Base-by-base conservation (phyloP, 2,329 filamentous ascomycete genomes). In the Cercospora sp. region DNA sequence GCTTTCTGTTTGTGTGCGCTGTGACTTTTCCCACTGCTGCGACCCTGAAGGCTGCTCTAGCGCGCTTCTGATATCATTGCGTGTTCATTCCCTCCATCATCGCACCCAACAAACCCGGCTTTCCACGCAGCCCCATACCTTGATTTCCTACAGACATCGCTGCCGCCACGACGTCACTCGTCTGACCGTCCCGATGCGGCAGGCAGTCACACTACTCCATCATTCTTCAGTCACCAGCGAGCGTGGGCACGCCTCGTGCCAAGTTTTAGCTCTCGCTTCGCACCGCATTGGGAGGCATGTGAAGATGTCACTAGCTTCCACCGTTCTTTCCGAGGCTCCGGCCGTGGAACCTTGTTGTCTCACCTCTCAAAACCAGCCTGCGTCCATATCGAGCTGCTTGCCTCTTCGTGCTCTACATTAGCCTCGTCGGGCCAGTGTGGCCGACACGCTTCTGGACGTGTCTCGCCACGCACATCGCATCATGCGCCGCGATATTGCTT, bases 171-270 rank as follows among this genome's bases (percentile, higher is more conserved):
- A 60, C 57, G 53, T 60, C 63, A 65, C 63, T 23, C 30, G 28
- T 61, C 20, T 7, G 40, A 42, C 51, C 18, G n/a, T 16, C 60
- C 53, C 53, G 45, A 63, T 45, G 26, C 10, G 65, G 65, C 36
- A 67, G 33, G 18, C n/a, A 45, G 65, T 67, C 65, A 67, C 65
- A 51, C 65, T 64, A 60, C 65, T 60, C 65, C 42, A 63, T 59
- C 55, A 60, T 48, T 26, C 53, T 60, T 33, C 63, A 51, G 23
- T 59, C 55, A 60, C 33, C 33, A 12, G 31, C n/a, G 1, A 3
- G 16, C 48, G 61, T 60, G 53, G 48, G 53, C 63, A 23, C 18
- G 26, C 33, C 62, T 31, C 33, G 62, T 48, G 51, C 62, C 62
- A 64, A 63, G 61, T 63, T 53, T 60, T 26, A 42, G 13, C 20